Base-by-base conservation (phyloP, 805 yeast genomes). In the Torulaspora quercuum region DNA sequence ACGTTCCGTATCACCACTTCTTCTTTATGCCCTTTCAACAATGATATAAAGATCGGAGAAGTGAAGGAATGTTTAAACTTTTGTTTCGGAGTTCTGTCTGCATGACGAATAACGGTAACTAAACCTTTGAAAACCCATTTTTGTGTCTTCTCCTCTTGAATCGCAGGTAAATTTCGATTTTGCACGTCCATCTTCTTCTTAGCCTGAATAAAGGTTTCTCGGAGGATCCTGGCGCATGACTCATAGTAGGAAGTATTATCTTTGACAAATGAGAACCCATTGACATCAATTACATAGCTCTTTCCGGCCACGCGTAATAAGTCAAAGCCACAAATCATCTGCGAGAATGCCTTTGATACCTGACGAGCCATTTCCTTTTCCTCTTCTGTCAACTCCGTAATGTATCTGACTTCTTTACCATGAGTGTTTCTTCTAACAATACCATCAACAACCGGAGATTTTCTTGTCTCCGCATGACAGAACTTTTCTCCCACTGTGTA, bases 361-460 rank as follows among this genome's bases (percentile, higher is more conserved):
- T 73, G 78, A 22, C 71, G 65, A 2, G 99, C 99, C 75, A 89
- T 88, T 20, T 65, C 64, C 34, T 75, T 79, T 60, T 92, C 99
- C 33, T 76, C 82, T 4, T 72, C 75, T 2, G 84, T 67, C 35
- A 92, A 68, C 47, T 82, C 78, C 1, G 98, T 90, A 22, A 92
- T 73, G 55, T 83, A 92, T 46, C 99, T 73, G 29, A 92, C 81
- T 64, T 92, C 99, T 61, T 92, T 92, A 30, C 99, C 99, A 53
- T 89, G 95, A 1, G 97, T 89, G 57, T 92, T 92, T 60, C 99
- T 76, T 55, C 97, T 75, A 16, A 92, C 99, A 40, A 92, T 85
- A 30, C 99, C 99, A 65, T 92, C 99, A n/a, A 92, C 98, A 3
- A 92, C 98, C 1, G 99, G 99, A 0, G 96, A 87, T 61, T 92